Base-by-base conservation (phyloP, 768 basidiomycete species). In the Coprinellus micaceus region DNA sequence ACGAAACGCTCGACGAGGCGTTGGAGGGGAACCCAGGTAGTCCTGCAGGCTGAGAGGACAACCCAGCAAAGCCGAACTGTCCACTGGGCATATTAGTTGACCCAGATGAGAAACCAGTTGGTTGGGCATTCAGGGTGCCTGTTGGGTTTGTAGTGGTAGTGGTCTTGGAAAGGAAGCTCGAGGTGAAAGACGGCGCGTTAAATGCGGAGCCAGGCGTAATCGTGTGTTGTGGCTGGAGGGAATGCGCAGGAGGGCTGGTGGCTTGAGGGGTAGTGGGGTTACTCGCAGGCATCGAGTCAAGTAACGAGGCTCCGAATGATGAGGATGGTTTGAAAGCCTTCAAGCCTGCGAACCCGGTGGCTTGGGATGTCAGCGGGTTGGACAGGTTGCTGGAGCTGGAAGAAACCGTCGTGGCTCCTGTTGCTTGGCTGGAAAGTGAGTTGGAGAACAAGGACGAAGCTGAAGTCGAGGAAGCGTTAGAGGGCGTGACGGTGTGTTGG, bases 321-420 rank as follows among this genome's bases (percentile, higher is more conserved):
- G 86, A 88, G 2, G 85, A 79, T 2, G 91, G 91, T 64, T 91
- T 91, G 77, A 94, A 94, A 5, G 88, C 82, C 66, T 88, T 91
- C 60, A 91, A 67, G 4, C 85, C 86, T 24, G 78, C 74, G 39
- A 81, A 77, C 3, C 82, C 82, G 17, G 81, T 82, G 25, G 74
- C 60, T 52, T 83, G 82, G 4, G 79, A 50, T 9, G 70, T 58
- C n/a, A 68, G 57, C n/a, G 65, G n/a, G 17, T 25, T 15, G 50
- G 41, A 44, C 10, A 44, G 21, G 21, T 9, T 26, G 60, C 58
- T 41, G 64, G 25, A 22, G 69, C 57, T 11, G 69, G 63, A 62
- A n/a, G 67, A 63, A 6, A 66, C 57, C 24, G n/a, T n/a, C n/a
- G n/a, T n/a, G n/a, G 62, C 63, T 9, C 81, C 81, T 1, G 85